phyloP scores from a whole-genome alignment of 2,329 filamentous ascomycete genomes.

The Colletotrichum tamarilloi region DNA sequence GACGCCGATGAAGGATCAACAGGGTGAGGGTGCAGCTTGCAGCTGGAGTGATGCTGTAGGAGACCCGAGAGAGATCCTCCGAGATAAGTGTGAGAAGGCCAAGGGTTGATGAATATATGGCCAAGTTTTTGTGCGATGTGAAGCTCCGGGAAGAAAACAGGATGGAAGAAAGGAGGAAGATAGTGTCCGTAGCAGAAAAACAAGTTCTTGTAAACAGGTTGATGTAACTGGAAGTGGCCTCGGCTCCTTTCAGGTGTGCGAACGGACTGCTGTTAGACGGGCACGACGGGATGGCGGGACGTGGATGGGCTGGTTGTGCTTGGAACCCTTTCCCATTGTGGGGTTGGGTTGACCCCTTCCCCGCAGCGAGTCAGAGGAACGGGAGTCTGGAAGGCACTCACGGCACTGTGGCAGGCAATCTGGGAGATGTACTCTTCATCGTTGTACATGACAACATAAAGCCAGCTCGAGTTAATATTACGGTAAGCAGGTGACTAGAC shows the following conservation, averaged over 20 bases:
- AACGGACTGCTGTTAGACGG: slow-evolving; percentile 9
- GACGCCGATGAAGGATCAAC: slow-evolving; percentile 15
- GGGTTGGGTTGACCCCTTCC: slow-evolving; percentile 16
- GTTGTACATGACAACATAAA: neutral
- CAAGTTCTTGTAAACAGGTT: slow-evolving; percentile 3
- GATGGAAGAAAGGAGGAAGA: neutral
- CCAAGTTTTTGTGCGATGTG: neutral
- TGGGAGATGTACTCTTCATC: neutral
- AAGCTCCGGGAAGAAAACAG: neutral
- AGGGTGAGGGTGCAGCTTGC: slow-evolving; percentile 21
- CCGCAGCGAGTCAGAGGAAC: slow-evolving; percentile 20
- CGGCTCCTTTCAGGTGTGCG: slow-evolving; percentile 11
- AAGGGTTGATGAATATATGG: neutral
- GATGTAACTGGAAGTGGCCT: slow-evolving; percentile 2
- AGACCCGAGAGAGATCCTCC: neutral
- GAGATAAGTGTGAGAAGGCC: neutral
- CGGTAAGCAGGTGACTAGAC: neutral
- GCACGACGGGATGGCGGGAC: slow-evolving; percentile 8
- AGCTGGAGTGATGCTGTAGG: neutral
- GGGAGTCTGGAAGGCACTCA: neutral
- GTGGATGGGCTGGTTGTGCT: neutral
- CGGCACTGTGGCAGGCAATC: neutral
- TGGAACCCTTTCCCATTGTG: slow-evolving; percentile 1
- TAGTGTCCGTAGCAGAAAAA: slow-evolving; percentile 11
- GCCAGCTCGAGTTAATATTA: too few species aligned